Percentiles rank a stretch among this genome's conserved stretches.
Evolutionary conservation across 2,329 filamentous ascomycete species (phyloP).

Genomic region (Claviceps sp.): DNA sequence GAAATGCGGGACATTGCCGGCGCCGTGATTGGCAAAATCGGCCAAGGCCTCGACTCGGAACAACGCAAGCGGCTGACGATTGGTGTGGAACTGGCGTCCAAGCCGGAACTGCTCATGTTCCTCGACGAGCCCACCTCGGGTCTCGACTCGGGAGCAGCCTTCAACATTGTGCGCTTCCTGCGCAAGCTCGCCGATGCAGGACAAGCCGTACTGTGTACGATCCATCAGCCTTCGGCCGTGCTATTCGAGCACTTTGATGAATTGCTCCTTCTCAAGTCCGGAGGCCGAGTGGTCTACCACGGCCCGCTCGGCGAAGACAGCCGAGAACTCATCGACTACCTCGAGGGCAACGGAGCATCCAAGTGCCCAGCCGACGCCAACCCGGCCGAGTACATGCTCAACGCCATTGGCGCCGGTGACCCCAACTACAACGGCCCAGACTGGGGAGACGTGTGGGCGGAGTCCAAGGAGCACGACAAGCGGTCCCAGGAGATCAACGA

Average conservation of each 20-base stretch:
- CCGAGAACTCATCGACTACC: slow-evolving; percentile 34
- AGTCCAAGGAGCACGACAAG: slow-evolving; percentile 33
- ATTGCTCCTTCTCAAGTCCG: slow-evolving; percentile 38
- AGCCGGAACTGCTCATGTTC: slow-evolving; percentile 48
- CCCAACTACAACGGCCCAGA: slow-evolving; percentile 47
- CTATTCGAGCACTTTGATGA: slow-evolving; percentile 45
- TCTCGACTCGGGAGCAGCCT: slow-evolving; percentile 44
- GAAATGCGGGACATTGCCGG: slow-evolving; percentile 57
- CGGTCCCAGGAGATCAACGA: slow-evolving; percentile 37
- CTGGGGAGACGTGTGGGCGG: slow-evolving; percentile 48
- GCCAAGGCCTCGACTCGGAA: slow-evolving; percentile 47
- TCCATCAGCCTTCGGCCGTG: slow-evolving; percentile 44
- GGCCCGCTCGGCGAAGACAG: slow-evolving; percentile 40
- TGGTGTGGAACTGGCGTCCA: slow-evolving; percentile 41
- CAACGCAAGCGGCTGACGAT: slow-evolving; percentile 44
- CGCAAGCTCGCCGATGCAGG: slow-evolving; percentile 47
- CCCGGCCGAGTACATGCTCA: slow-evolving; percentile 42
- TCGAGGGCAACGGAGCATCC: slow-evolving; percentile 33
- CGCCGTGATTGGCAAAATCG: slow-evolving; percentile 46
- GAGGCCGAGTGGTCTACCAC: slow-evolving; percentile 40
- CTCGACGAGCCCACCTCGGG: slow-evolving; percentile 50
- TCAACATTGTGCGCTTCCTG: slow-evolving; percentile 48
- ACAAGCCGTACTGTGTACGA: slow-evolving; percentile 46
- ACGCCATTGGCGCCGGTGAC: slow-evolving; percentile 47
- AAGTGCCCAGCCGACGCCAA: slow-evolving; percentile 36